Conservation (phyloP, 208 protist species). For the Sergeia podlipaevii region DNA sequence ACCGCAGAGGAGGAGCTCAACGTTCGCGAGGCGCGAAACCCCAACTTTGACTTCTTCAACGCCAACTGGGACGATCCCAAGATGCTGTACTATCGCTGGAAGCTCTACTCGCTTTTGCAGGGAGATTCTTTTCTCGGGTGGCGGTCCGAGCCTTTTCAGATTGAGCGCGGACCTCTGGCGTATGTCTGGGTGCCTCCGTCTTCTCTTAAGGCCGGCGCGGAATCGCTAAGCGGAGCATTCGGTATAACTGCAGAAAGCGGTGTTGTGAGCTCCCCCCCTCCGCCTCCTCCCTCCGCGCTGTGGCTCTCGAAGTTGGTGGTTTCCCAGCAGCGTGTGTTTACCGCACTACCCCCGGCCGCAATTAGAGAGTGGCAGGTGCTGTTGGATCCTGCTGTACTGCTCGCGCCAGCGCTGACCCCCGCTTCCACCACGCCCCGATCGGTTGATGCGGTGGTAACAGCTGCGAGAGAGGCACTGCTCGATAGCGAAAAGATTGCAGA, state of each 20-base stretch:
- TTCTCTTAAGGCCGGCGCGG: slow-evolving; percentile 28
- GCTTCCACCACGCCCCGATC: neutral
- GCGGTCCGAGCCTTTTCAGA: slow-evolving; percentile 72
- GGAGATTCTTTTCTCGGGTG: slow-evolving; percentile 60
- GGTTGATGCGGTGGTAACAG: neutral
- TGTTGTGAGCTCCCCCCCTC: neutral
- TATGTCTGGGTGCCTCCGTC: slow-evolving; percentile 76
- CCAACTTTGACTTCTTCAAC: slow-evolving; percentile 60
- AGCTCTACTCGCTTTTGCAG: slow-evolving; percentile 79
- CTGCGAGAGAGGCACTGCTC: slow-evolving; percentile 11
- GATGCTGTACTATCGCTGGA: slow-evolving; percentile 85
- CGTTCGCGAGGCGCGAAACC: slow-evolving; percentile 57
- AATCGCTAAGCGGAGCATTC: slow-evolving; percentile 24
- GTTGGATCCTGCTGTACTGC: neutral
- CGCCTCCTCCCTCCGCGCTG: slow-evolving; percentile 24
- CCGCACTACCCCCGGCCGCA: slow-evolving; percentile 11
- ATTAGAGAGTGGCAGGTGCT: slow-evolving; percentile 12
- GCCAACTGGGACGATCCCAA: slow-evolving; percentile 28
- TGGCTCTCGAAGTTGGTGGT: slow-evolving; percentile 58
- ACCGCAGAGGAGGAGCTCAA: slow-evolving; percentile 77
- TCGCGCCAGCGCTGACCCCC: neutral
- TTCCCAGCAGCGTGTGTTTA: slow-evolving; percentile 36
- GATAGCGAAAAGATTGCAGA: slow-evolving; percentile 28
- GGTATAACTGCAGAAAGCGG: neutral
- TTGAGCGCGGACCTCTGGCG: slow-evolving; percentile 43